Conservation (phyloP, 352 stramenopile species). For the Salisapilia sapeloensis region DNA sequence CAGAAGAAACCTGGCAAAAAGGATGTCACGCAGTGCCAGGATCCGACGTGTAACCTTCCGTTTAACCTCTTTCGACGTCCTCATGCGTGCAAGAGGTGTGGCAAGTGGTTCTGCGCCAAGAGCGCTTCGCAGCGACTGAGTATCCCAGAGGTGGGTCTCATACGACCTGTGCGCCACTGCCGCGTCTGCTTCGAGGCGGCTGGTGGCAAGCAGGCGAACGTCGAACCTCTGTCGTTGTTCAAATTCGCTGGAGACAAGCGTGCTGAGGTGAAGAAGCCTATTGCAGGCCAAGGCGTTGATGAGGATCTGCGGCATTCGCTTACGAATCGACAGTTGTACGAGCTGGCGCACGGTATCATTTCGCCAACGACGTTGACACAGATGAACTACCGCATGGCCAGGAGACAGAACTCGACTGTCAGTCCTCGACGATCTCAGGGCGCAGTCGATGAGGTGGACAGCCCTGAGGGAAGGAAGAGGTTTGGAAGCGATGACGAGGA, state of each 20-base stretch:
- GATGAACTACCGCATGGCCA: conserved; percentile 36
- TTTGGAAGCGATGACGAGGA: conserved; percentile 14
- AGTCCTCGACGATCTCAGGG: conserved; percentile 5
- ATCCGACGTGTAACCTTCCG: conserved; percentile 31
- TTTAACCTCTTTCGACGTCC: conserved; percentile 77
- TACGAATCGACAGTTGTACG: conserved; percentile 64
- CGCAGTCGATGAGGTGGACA: conserved; percentile 6
- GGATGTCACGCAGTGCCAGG: conserved; percentile 58
- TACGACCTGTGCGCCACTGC: conserved; percentile 68
- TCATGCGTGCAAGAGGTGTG: conserved; percentile 72
- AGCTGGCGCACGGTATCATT: conserved; percentile 59
- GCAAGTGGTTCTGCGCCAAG: conserved; percentile 74
- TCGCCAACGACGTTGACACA: conserved; percentile 47
- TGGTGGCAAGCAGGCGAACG: conserved; percentile 39
- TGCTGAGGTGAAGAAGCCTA: no score
- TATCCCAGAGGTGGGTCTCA: conserved; percentile 64
- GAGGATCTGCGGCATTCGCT: conserved; percentile 12
- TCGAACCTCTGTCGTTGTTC: conserved; percentile 56
- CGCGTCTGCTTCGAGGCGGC: conserved; percentile 51
- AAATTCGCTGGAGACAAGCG: conserved; percentile 3
- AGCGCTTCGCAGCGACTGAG: conserved; percentile 62
- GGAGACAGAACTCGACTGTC: conserved; percentile 2
- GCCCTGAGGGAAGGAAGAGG: conserved; percentile 7
- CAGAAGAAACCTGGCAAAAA: conserved; percentile 78
- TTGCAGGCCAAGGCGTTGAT: conserved; percentile 5